Base-by-base conservation (phyloP, 2,329 filamentous ascomycete genomes). In the Calonectria hawksworthii region DNA sequence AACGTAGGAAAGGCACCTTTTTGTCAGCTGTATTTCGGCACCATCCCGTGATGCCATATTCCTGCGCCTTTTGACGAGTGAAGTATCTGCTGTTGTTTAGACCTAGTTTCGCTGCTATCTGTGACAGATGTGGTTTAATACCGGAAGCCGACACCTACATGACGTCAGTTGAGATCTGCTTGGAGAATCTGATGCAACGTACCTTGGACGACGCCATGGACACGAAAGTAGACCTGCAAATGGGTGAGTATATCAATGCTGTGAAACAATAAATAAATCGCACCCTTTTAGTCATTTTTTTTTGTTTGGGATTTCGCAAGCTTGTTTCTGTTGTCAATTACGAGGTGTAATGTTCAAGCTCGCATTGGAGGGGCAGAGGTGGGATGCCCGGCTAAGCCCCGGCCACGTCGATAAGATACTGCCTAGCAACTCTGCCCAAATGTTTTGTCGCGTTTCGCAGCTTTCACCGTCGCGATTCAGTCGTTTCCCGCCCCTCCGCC, bases 151-250 rank as follows among this genome's bases (percentile, higher is more conserved):
- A 92, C 90, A 69, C 90, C 90, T 92, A 13, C 5, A 69, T 78
- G 75, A 80, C 78, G 82, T 84, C 80, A 85, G 80, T 76, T 71
- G 13, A 51, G 47, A 59, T 32, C 66, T 30, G 8, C 13, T 51
- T 21, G 32, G 41, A 9, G 32, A 26, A 11, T 21, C 13, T 11
- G 52, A 47, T 63, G 26, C 10, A 68, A 78, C 86, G 75, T 85
- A 93, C 93, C 93, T 89, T 95, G 93, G 16, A 95, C 94, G 50
- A 78, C 88, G 69, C 93, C 93, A 79, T 94, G 92, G 73, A 92
- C 93, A 21, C 90, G 85, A 81, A 93, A 94, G 78, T 91, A 91
- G 38, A 93, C 85, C 91, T 93, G 64, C 21, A 7, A 0, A 28
- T 3, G 3, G 21, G 26, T 80, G 32, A 80, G 59, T 7, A 54